Evolutionary conservation across 2,329 filamentous ascomycete species (phyloP), one percentile per base, ranked within the genome.

Genomic region (Sporothrix phasma): DNA sequence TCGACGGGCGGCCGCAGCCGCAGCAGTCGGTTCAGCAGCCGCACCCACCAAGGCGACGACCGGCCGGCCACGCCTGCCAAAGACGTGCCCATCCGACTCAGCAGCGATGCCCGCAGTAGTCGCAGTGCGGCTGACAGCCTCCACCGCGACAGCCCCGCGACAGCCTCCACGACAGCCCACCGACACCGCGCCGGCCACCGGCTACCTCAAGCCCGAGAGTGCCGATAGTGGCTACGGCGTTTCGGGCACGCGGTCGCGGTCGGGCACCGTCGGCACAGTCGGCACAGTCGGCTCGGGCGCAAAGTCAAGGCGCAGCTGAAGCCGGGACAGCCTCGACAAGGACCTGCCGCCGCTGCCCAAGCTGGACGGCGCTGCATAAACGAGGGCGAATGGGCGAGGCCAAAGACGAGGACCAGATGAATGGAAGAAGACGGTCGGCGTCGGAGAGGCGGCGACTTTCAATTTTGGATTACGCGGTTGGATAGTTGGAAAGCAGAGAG

Each of bases 1-100:
- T 90, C 88, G 66, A 81, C 85, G 26, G 84, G 85, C 1, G 83
- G 81, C 34, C 81, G 81, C 62, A 84, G 83, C 70, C 80, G 79
- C 24, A 76, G 77, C 65, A 83, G 81, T 66, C 74, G 71, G 19
- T 66, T 69, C 10, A 71, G 66, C 63, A 72, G 69, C 61, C 61
- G 45, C 31, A 66, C 58, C 11, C 15, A 29, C 5, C 74, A 73
- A 54, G 73, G 69, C 53, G 66, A 72, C 53, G 65, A 66, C 11
- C 75, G 77, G 29, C 78, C 78, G 1, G 65, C 72, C 37, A 79
- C 79, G 2, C 78, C 80, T 0, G 74, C 74, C 17, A 81, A 79
- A 65, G 74, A 77, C 58, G 72, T 60, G 3, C 56, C 56, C 7
- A 19, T 34, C 15, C 26, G 56, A 5, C 24, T 37, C 0, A 58